These are phyloP conservation scores for Coemansia sp. DNA, from an alignment of 192 early-diverging fungal species.

Conservation along the genomic window DNA sequence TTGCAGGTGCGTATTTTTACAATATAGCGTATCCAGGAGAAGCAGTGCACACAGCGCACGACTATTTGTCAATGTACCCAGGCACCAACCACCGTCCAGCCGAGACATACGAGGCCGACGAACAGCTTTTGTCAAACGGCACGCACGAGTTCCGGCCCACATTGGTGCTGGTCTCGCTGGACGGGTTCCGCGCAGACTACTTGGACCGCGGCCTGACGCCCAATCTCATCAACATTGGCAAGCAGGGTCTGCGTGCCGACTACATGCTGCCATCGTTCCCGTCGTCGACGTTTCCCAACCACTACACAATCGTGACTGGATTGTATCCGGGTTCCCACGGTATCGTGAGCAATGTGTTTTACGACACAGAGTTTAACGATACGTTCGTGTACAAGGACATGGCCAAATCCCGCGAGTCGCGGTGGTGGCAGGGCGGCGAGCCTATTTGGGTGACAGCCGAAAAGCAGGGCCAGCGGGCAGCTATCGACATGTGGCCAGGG, in stretches of 20 bases:
- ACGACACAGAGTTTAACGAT: slow-evolving; percentile 67
- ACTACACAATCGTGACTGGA: slow-evolving; percentile 89
- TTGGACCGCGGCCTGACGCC: slow-evolving; percentile 73
- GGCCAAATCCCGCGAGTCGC: slow-evolving; percentile 58
- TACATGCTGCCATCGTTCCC: slow-evolving; percentile 55
- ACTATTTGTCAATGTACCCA: slow-evolving; percentile 27
- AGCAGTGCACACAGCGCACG: slow-evolving; percentile 4
- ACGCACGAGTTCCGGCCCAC: slow-evolving; percentile 66
- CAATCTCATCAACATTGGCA: slow-evolving; percentile 34
- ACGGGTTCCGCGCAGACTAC: slow-evolving; percentile 87
- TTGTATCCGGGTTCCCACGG: slow-evolving; percentile 90
- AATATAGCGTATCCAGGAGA: slow-evolving; percentile 14
- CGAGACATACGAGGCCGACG: background rate
- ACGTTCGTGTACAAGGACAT: slow-evolving; percentile 77
- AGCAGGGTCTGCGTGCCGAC: slow-evolving; percentile 45
- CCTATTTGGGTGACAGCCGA: slow-evolving; percentile 91
- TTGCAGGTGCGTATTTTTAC: slow-evolving; percentile 22
- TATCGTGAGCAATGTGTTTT: slow-evolving; percentile 84
- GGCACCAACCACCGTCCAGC: slow-evolving; percentile 17
- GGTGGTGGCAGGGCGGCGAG: slow-evolving; percentile 86
- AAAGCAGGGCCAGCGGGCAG: slow-evolving; percentile 66
- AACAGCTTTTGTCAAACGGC: slow-evolving; percentile 56
- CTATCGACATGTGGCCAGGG: slow-evolving; percentile 90
- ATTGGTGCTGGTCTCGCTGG: slow-evolving; percentile 81
- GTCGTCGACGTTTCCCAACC: slow-evolving; percentile 88